Evolutionary conservation across 2,329 filamentous ascomycete genomes (phyloP), one percentile per base, ranked within the genome.

Genomic region (Fusarium robinianum): DNA sequence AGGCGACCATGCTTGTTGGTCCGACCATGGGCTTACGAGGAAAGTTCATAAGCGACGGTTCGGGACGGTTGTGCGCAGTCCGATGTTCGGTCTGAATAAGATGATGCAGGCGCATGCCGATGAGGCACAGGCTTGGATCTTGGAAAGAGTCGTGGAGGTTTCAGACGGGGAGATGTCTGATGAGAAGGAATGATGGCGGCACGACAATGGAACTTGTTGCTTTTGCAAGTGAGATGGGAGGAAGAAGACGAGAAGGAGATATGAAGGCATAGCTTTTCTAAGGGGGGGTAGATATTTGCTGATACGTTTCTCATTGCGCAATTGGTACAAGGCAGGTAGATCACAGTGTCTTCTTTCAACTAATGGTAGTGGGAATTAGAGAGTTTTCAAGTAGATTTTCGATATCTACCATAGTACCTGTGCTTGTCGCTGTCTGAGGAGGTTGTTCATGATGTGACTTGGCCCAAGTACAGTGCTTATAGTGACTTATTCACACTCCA

Each of bases 1-100:
- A 2, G 72, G 77, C 17, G 77, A 85, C 46, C 92, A 96, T 65
- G 79, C 80, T 9, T 86, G 88, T 65, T 96, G 90, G 86, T 73
- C 67, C 49, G 80, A 85, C 43, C 75, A 77, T 21, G 81, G 84
- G 5, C 72, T 83, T 14, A 75, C 70, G 2, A 74, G 77, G 50
- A 83, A 81, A 58, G 78, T 85, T 1, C 67, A 73, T 33, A 84
- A 83, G 68, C 72, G 76, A 23, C 74, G 81, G 1, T 85, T 84
- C 51, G 82, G 82, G 3, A 73, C 72, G 2, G 81, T 85, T 1
- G 67, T 77, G 17, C 72, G 72, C 49, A 82, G 80, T 53, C 61
- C 71, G 2, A 67, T 71, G 46, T 65, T 62, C 8, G 75, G 75
- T 0, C 67, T 84, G 8, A 74, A 72, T 30, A 71, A 69, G 49